Evolutionary conservation across 1,139 yeast species (phyloP).

Genomic region (Hanseniaspora uvarum): DNA sequence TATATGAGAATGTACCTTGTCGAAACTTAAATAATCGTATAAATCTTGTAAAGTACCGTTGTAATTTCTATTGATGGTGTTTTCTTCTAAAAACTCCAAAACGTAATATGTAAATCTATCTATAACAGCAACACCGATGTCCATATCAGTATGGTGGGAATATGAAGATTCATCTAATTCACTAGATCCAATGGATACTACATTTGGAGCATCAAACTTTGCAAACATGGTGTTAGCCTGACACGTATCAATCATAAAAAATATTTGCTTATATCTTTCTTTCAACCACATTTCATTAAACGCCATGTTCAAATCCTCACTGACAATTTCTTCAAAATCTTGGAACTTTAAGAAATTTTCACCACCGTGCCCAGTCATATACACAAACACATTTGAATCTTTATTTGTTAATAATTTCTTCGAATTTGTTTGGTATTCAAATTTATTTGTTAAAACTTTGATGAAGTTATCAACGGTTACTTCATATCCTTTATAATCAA

Average conservation of each 20-base stretch:
- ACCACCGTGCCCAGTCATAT: slow-evolving; percentile 98
- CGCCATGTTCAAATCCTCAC: slow-evolving; percentile 94
- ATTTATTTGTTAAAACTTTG: slow-evolving; percentile 79
- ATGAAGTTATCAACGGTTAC: slow-evolving; percentile 95
- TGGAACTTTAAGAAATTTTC: slow-evolving; percentile 93
- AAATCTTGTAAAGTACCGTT: slow-evolving; percentile 67
- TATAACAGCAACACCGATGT: slow-evolving; percentile 94
- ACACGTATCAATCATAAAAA: slow-evolving; percentile 96
- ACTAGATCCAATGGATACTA: slow-evolving; percentile 90
- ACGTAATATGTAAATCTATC: slow-evolving; percentile 92
- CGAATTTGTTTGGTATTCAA: slow-evolving; percentile 90
- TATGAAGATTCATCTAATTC: slow-evolving; percentile 80
- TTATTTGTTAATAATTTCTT: slow-evolving; percentile 87
- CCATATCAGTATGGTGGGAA: slow-evolving; percentile 91
- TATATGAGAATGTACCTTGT: slow-evolving; percentile 79
- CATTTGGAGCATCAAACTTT: slow-evolving; percentile 82
- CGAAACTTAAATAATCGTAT: slow-evolving; percentile 73
- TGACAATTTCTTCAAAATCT: slow-evolving; percentile 95
- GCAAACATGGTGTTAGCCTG: slow-evolving; percentile 98
- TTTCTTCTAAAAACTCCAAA: slow-evolving; percentile 68
- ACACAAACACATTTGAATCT: slow-evolving; percentile 82
- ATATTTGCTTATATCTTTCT: slow-evolving; percentile 84
- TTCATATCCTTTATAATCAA: slow-evolving; percentile 93
- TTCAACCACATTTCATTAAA: slow-evolving; percentile 95
- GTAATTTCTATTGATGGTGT: slow-evolving; percentile 57